Evolutionary conservation across 306 rosid species (phyloP), one percentile per base, ranked within the genome.

Genomic region (Lathyrus sativus): DNA sequence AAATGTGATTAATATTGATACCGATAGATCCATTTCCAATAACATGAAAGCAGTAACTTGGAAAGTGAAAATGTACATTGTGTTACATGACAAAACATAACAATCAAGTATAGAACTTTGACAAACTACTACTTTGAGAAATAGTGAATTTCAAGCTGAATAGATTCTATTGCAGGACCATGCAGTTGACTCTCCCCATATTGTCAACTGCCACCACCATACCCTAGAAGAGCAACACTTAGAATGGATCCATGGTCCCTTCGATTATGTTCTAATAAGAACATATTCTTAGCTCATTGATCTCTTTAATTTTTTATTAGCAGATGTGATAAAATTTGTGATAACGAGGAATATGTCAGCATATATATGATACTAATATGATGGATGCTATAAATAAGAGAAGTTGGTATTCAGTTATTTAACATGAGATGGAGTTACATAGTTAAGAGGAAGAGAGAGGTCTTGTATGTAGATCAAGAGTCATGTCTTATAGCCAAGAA

Each of bases 401-500:
- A 44, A 48, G 9, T 49, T 67, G 35, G 18, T 3, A 62, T 41
- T 41, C 38, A 54, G 28, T 35, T 35, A 3, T 72, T 39, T 17
- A 44, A 72, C 74, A 67, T 55, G 7, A 60, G 1, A 9, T 17
- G 14, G 3, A 37, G 28, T 10, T 17, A 37, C 12, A 8, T 33
- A 33, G 37, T 33, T 4, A 3, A 59, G 31, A 76, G 71, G 75
- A 76, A 84, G 84, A 82, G 82, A 55, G 67, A 35, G 61, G 89
- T 54, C 82, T 75, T 84, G 89, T 75, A 73, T 87, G 89, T 78
- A 87, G 89, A 85, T 82, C 42, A 73, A 84, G 84, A 84, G 79
- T 72, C 85, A 75, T 70, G 84, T 82, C 31, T 75, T 43, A 24
- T 75, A 86, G 89, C 89, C 92, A 87, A 80, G 92, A 82, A 87